Base-by-base conservation (phyloP, 2,329 filamentous ascomycete species). In the Stemphylium beticola region DNA sequence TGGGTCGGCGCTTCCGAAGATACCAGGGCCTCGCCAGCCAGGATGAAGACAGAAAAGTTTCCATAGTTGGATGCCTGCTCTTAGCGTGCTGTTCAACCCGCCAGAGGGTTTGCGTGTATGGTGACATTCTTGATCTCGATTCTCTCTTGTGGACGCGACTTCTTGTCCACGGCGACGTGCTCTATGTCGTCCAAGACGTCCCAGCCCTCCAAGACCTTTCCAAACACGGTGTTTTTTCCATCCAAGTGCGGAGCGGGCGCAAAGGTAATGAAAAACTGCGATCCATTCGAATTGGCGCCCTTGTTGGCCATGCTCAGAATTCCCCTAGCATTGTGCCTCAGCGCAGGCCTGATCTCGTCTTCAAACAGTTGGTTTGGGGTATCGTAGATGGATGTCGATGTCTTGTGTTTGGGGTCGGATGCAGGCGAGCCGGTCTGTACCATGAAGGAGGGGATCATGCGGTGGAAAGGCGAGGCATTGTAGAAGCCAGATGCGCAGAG, bases 151-250 rank as follows among this genome's bases (percentile, higher is more conserved):
- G 90, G 90, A 44, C 90, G 79, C 65, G 83, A 87, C 82, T 93
- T 95, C 79, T 87, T 89, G 75, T 95, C 91, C 42, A 93, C 85
- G 59, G 87, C 84, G 17, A 91, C 75, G 18, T 77, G 82, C 79
- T 95, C 91, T 68, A 95, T 82, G 73, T 85, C 87, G 50, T 87
- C 85, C 64, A 95, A 76, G 4, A 88, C 90, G 32, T 80, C 84
- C 70, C 81, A 81, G 34, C 79, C 80, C 55, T 81, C 79, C 36
- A 88, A 71, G 31, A 93, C 80, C 73, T 88, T 87, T 10, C 90
- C 91, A 76, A 96, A 93, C 2, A 93, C 87, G 0, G 91, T 93
- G 71, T 95, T 95, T 72, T 91, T 84, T 4, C 90, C 91, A 73
- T 95, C 91, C 37, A 96, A 79, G 77, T 95, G 91, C 33, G 89